Evolutionary conservation across 495 filamentous ascomycete genomes (phyloP), one percentile per base, ranked within the genome.

Genomic region (Jackrogersella minutella): DNA sequence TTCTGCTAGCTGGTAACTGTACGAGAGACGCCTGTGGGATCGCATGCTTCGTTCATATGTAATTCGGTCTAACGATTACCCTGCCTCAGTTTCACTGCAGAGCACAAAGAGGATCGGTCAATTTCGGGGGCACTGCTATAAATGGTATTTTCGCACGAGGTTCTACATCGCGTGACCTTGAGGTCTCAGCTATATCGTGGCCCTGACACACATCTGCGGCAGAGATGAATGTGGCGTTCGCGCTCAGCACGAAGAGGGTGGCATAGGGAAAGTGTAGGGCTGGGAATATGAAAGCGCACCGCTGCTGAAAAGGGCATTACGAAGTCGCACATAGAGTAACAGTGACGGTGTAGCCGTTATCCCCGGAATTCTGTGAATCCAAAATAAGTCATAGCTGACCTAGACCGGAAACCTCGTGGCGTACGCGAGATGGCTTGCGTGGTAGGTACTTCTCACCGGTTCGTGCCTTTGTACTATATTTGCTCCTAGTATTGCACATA

Each of bases 71-170:
- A 51, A 28, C 31, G 33, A 14, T 36, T 30, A 54, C n/a, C 65
- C 22, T 53, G 41, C 43, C 30, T 55, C n/a, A 36, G 65, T 68
- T 63, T 62, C 65, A 68, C 65, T 26, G 39, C 52, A 55, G 65
- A 28, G 33, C 39, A 68, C 65, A 63, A n/a, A 62, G 65, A 63
- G 65, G 65, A 68, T 58, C 59, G 65, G 49, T 68, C 49, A n/a
- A 68, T 63, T 59, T 63, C 53, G 59, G 65, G 53, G 44, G 31
- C 2, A 53, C 62, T 63, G 13, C 59, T 68, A 55, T 43, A 68
- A 68, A 34, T 52, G 65, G 65, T 37, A 63, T 59, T 14, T 56
- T 59, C 55, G 65, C 65, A 63, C 65, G 65, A 68, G 59, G 22
- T 63, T 68, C 54, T 59, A 50, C 58, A 59, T 58, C 59, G 65